Percentiles rank a stretch among this genome's conserved stretches.
Conservation (phyloP, 768 basidiomycete species). For the Xerocomellus amylosporus region DNA sequence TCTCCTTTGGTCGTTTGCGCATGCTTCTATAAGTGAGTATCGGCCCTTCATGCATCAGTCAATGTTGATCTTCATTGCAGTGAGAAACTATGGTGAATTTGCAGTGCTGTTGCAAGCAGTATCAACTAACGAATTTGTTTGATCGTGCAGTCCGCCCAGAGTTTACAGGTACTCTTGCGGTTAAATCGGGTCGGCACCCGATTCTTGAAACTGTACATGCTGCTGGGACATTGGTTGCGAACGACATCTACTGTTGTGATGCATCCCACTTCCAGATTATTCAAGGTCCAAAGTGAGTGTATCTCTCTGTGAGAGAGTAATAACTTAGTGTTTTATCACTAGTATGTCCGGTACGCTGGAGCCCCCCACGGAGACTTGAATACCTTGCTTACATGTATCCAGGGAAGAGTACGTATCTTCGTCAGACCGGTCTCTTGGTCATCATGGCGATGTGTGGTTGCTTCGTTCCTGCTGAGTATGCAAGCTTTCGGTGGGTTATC, state of each 20-base stretch:
- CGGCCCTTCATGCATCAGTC: not conserved
- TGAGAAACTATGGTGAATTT: constrained; percentile 47
- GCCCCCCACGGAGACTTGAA: not conserved
- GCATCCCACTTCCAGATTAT: constrained; percentile 87
- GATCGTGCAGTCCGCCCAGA: constrained; percentile 73
- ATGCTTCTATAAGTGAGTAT: constrained; percentile 70
- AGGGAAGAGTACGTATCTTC: constrained; percentile 93
- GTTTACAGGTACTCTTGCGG: constrained; percentile 84
- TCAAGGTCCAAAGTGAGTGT: constrained; percentile 80
- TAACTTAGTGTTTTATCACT: not conserved
- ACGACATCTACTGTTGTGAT: constrained; percentile 87
- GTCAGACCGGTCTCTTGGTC: constrained; percentile 79
- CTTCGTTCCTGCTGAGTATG: constrained; percentile 92
- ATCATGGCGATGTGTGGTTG: constrained; percentile 89
- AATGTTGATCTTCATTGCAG: constrained; percentile 23
- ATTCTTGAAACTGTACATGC: constrained; percentile 73
- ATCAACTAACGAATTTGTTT: not conserved
- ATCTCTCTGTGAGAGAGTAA: not conserved
- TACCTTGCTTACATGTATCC: not conserved
- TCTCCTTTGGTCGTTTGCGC: constrained; percentile 87
- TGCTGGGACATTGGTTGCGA: constrained; percentile 71
- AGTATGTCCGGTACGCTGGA: constrained; percentile 57
- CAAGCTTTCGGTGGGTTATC: constrained; percentile 66
- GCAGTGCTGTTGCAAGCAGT: not conserved
- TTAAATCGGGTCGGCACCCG: constrained; percentile 88